Conservation (phyloP, 176 grass and related monocot genomes). For the Aegilops sharonensis region DNA sequence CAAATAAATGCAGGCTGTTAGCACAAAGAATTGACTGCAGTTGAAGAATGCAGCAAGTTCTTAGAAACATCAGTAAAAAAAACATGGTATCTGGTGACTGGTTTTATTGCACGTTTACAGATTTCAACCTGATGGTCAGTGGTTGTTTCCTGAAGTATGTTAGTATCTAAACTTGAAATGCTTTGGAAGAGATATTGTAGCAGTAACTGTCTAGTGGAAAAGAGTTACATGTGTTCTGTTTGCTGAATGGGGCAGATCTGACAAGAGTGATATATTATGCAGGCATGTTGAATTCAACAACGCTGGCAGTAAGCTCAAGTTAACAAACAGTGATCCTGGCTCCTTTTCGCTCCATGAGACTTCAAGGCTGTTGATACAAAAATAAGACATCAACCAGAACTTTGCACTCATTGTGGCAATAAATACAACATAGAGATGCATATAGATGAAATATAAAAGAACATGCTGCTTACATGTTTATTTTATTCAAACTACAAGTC, state of each 20-base stretch:
- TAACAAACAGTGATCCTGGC: constrained; percentile 60
- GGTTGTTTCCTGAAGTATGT: constrained; percentile 24
- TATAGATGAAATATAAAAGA: constrained; percentile 26
- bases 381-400: constrained; percentile 14
- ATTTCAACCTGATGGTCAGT: background rate
- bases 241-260: constrained; percentile 61
- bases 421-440: constrained; percentile 1
- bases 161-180: constrained; percentile 5
- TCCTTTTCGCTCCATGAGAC: constrained; percentile 83
- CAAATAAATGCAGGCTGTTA: constrained; percentile 10
- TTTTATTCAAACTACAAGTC: constrained; percentile 58
- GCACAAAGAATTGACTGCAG: constrained; percentile 6
- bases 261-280: constrained; percentile 70
- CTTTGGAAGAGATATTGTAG: constrained; percentile 7
- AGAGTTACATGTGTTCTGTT: constrained; percentile 64
- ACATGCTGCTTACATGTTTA: constrained; percentile 53
- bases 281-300: constrained; percentile 89
- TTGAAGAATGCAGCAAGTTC: background rate
- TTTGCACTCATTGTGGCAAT: background rate
- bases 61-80: constrained; percentile 17
- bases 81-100: background rate
- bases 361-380: constrained; percentile 61
- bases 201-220: background rate
- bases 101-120: constrained; percentile 12
- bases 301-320: constrained; percentile 79